A percentile compares a stretch with the other conserved stretches of the same genome.
Evolutionary conservation across 192 early-diverging fungal species (phyloP).

Genomic region (Neocallimastix lanati): DNA sequence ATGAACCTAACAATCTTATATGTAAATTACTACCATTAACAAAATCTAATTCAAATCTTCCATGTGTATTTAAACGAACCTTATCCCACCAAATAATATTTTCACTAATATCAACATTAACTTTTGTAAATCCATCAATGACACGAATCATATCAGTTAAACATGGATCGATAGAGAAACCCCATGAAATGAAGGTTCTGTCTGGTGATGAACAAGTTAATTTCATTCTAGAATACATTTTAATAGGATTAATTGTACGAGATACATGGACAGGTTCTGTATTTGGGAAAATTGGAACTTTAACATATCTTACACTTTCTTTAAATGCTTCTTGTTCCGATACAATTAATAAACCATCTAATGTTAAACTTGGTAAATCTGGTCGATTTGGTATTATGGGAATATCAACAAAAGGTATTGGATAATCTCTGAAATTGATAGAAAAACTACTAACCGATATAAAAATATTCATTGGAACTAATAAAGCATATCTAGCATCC

Average conservation of each 20-base stretch:
- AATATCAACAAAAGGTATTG: not conserved
- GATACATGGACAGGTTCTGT: not conserved
- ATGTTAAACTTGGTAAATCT: not conserved
- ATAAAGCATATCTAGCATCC: not conserved
- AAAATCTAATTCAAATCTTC: not conserved
- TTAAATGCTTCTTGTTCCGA: not conserved
- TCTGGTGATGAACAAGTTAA: not conserved
- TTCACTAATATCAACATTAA: not conserved
- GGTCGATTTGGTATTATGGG: not conserved
- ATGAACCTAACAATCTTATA: not conserved
- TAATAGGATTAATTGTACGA: not conserved
- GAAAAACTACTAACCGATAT: not conserved
- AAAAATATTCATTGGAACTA: not conserved
- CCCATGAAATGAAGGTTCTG: not conserved
- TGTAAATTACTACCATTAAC: not conserved
- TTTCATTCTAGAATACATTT: not conserved
- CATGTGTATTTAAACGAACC: not conserved
- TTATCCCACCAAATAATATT: not conserved
- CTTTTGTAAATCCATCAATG: not conserved
- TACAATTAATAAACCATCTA: not conserved
- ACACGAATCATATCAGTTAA: not conserved
- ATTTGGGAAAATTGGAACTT: not conserved
- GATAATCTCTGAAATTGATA: not conserved
- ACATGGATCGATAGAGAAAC: not conserved
- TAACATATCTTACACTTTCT: not conserved